These are phyloP conservation scores for Alternaria sp. DNA, from an alignment of 2,329 filamentous ascomycete species.

Conservation along the genomic window DNA sequence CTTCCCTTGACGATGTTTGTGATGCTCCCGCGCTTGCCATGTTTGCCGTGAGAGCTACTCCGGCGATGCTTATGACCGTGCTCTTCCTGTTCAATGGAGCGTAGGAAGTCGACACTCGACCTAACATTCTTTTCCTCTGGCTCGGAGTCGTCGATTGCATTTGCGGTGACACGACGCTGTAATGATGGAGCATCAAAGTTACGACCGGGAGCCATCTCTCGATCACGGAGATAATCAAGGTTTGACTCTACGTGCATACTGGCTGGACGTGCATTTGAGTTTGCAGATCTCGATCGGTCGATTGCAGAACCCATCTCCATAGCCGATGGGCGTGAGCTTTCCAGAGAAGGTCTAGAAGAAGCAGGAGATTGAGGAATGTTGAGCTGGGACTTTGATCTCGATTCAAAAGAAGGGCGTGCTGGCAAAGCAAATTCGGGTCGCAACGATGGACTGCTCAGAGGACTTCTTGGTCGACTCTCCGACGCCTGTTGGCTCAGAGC, in stretches of 20 bases:
- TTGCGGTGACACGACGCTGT: conserved; percentile 38
- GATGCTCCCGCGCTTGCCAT: conserved; percentile 76
- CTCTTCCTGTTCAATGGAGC: conserved; percentile 72
- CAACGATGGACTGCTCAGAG: conserved; percentile 35
- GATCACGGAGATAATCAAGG: conserved; percentile 81
- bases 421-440: conserved; percentile 50
- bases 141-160: conserved; percentile 48
- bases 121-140: conserved; percentile 72
- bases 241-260: conserved; percentile 87
- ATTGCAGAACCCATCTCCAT: conserved; percentile 68
- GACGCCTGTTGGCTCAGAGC: conserved; percentile 59
- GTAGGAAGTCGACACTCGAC: conserved; percentile 84
- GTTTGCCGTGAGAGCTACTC: conserved; percentile 66
- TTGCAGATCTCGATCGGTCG: conserved; percentile 69
- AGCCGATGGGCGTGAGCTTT: conserved; percentile 71
- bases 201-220: conserved; percentile 64
- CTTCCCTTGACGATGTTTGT: conserved; percentile 79
- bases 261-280: conserved; percentile 73
- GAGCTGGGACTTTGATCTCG: conserved; percentile 62
- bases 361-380: conserved; percentile 63
- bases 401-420: conserved; percentile 54
- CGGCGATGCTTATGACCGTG: conserved; percentile 63
- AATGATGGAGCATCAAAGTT: conserved; percentile 44
- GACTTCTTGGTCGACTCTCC: conserved; percentile 47
- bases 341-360: conserved; percentile 73